Evolutionary conservation across 2,329 filamentous ascomycete genomes (phyloP), one percentile per base, ranked within the genome.

Genomic region (Phyllosticta capitalensis): DNA sequence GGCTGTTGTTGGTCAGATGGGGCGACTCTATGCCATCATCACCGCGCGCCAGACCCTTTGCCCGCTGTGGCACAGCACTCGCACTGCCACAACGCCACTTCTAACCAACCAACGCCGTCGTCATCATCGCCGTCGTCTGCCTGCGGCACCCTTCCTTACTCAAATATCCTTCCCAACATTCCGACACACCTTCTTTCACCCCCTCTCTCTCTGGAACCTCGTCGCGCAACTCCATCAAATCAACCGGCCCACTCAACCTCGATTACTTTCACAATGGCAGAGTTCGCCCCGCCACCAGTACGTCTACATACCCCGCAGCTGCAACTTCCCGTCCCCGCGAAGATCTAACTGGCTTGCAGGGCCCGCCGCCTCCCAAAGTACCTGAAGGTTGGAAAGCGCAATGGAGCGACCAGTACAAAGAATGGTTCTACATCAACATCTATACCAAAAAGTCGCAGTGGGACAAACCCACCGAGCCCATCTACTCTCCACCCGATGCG

Each of bases 391-490:
- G 90, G 89, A 85, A 89, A 68, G 87, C 87, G 10, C 83, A 90
- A 64, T 95, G 86, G 83, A 94, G 95, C 73, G 63, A 88, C 0
- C 85, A 94, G 69, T 96, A 96, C 78, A 87, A 87, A 68, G 87
- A 94, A 81, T 96, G 89, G 86, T 96, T 94, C 82, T 96, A 89
- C 76, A 88, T 96, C 62, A 94, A 96, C 76, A 83, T 88, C 62
- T 83, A 86, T 73, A 96, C 91, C 64, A 94, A 94, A 68, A 81
- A 88, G 70, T 95, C 92, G 5, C 88, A 92, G 80, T 96, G 92
- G 92, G 88, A 95, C 4, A 87, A 84, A 65, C 91, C 91, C 19
- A 89, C 85, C 45, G 80, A 80, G 57, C 86, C 88, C 51, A 84
- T 84, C 56, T 81, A 83, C 64, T 79, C 81, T 17, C 73, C 79